Percentiles rank a stretch among this genome's conserved stretches.
phyloP scores from a whole-genome alignment of 805 yeast genomes.

The Wickerhamiella siamensis region DNA sequence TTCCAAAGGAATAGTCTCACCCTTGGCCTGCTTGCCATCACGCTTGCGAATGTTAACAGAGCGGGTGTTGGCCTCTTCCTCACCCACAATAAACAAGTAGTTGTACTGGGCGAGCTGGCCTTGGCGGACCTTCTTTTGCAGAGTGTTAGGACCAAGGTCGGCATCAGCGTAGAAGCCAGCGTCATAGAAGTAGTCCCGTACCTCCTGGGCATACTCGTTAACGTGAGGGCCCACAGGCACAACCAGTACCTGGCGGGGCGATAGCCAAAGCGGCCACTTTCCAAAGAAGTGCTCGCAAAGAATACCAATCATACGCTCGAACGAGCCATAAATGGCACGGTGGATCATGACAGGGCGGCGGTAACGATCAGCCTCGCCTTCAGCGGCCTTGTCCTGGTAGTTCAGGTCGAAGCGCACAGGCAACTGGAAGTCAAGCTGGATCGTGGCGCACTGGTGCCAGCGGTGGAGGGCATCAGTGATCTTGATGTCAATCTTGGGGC shows the following conservation, averaged over 20 bases:
- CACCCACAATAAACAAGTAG: constrained; percentile 95
- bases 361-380: constrained; percentile 32
- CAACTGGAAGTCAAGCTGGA: constrained; percentile 96
- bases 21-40: constrained; percentile 89
- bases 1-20: constrained; percentile 58
- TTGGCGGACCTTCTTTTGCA: constrained; percentile 94
- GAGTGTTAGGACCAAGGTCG: constrained; percentile 87
- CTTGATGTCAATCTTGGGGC: constrained; percentile 95
- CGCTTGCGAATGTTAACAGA: constrained; percentile 94
- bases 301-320: constrained; percentile 98
- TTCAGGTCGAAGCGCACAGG: constrained; percentile 87
- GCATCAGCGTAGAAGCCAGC: constrained; percentile 85
- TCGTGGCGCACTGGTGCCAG: constrained; percentile 99
- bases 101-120: constrained; percentile 92
- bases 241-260: constrained; percentile 95
- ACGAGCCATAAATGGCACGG: constrained; percentile 96
- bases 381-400: constrained; percentile 39
- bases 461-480: constrained; percentile 86
- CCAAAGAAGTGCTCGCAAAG: constrained; percentile 97
- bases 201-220: constrained; percentile 75
- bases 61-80: constrained; percentile 64
- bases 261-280: constrained; percentile 99
- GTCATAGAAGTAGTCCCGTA: constrained; percentile 46
- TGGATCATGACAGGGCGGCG: constrained; percentile 97
- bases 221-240: constrained; percentile 95